Conservation (phyloP, 2,329 filamentous ascomycete genomes). For the Penicillium sp. region DNA sequence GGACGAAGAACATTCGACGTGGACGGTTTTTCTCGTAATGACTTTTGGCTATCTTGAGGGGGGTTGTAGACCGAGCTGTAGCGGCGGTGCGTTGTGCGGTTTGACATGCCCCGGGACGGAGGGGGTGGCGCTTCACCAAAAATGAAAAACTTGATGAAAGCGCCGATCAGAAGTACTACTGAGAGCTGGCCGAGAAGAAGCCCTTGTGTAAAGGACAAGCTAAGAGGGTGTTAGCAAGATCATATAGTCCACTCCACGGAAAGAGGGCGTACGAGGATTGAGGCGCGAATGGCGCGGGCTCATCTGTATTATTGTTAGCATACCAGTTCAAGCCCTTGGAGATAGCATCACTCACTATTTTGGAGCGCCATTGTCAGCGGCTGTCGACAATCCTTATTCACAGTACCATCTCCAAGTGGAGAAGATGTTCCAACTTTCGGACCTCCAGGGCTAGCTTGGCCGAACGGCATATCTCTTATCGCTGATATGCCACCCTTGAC, state of each 20-base stretch:
- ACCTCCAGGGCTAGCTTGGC: slow-evolving; percentile 18
- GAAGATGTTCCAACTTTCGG: slow-evolving; percentile 18
- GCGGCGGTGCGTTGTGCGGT: slow-evolving; percentile 74
- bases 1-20: slow-evolving; percentile 71
- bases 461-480: slow-evolving; percentile 16
- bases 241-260: slow-evolving; percentile 13
- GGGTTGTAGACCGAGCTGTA: slow-evolving; percentile 62
- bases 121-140: slow-evolving; percentile 89
- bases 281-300: slow-evolving; percentile 31
- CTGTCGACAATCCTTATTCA: slow-evolving; percentile 22
- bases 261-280: slow-evolving; percentile 44
- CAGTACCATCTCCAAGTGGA: slow-evolving; percentile 25
- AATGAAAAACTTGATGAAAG: slow-evolving; percentile 99
- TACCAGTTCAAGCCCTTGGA: neutral
- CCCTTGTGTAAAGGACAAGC: slow-evolving; percentile 88
- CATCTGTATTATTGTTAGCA: slow-evolving; percentile 29
- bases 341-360: slow-evolving; percentile 26
- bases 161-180: slow-evolving; percentile 83
- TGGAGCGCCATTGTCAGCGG: slow-evolving; percentile 36
- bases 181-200: slow-evolving; percentile 91
- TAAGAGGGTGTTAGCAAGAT: slow-evolving; percentile 38
- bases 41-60: slow-evolving; percentile 45
- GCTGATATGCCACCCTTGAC: slow-evolving; percentile 6
- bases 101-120: slow-evolving; percentile 73
- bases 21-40: slow-evolving; percentile 47